Evolutionary conservation across 1,284 basidiomycete species (phyloP), one percentile per base, ranked within the genome.

Genomic region (Tetrapyrgos nigripes): DNA sequence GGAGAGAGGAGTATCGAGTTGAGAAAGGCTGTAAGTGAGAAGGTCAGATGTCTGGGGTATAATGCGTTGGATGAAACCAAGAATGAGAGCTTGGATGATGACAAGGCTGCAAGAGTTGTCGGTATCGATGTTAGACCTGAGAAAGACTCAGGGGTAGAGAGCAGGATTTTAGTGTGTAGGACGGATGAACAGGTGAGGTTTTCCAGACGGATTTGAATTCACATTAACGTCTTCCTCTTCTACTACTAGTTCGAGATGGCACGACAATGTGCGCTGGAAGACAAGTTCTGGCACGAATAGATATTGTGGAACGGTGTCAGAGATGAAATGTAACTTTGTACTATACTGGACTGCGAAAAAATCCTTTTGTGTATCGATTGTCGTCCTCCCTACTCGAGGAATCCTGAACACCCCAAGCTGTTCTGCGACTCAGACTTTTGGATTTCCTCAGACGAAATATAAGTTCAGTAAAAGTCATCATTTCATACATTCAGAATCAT

Each of bases 1-100:
- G 94, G 94, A 0, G 94, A 96, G 76, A 80, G 81, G 64, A 85
- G 87, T 52, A 76, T 74, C 6, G 77, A 83, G 61, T 72, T 96
- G 58, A 76, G 94, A 43, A 70, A 75, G 46, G 84, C 85, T 27
- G 79, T 95, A 11, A 78, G 74, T 2, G 70, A 79, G 33, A 77
- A 80, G 46, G 76, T 89, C 23, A 64, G 57, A 23, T 91, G 85
- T 71, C 69, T 94, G 26, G 89, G 89, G 0, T 89, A 88, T 51
- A 68, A 70, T n/a, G 69, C 58, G n/a, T 79, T 91, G 46, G 78
- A 82, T 44, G 65, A 73, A 3, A 64, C 52, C 19, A 74, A 68
- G 63, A 86, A 87, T 57, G 58, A 56, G 8, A 61, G 59, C 2
- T 66, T 76, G 4, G 59, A 71, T 57, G 55, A 56, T 17, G 37